A percentile compares a stretch with the other conserved stretches of the same genome.
phyloP scores from a whole-genome alignment of 495 filamentous ascomycete species.

The Bathelium albidoporum region DNA sequence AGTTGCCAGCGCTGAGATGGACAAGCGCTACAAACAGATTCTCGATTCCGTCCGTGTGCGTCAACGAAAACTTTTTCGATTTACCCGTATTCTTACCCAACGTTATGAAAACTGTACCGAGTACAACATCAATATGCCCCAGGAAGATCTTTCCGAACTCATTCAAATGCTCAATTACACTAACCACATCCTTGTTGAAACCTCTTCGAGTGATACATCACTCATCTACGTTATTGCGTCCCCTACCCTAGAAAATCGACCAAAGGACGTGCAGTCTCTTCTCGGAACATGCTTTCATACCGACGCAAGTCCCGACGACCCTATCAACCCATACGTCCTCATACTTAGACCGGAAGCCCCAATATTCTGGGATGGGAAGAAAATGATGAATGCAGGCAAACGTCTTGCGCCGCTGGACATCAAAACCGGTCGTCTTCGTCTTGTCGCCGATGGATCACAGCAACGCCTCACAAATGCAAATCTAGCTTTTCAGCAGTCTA shows the following conservation, averaged over 20 bases:
- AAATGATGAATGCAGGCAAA: conserved; percentile 51
- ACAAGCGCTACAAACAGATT: conserved; percentile 89
- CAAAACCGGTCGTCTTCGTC: conserved; percentile 73
- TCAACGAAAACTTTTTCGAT: conserved; percentile 78
- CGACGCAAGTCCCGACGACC: conserved; percentile 58
- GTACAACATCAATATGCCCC: conserved; percentile 66
- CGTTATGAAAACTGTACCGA: conserved; percentile 94
- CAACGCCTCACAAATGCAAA: conserved; percentile 68
- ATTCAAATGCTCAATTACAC: conserved; percentile 73
- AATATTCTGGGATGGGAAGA: conserved; percentile 72
- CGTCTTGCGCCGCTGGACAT: conserved; percentile 74
- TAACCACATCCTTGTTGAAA: conserved; percentile 76
- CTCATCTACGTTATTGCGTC: conserved; percentile 74
- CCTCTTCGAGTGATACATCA: conserved; percentile 44
- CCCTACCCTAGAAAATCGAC: conserved; percentile 60
- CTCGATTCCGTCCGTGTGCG: conserved; percentile 91
- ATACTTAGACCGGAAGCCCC: conserved; percentile 73
- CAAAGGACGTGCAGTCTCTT: conserved; percentile 71
- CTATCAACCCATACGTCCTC: conserved; percentile 66
- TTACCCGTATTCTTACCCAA: conserved; percentile 77
- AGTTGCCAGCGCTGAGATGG: conserved; percentile 68
- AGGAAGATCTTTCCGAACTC: conserved; percentile 56
- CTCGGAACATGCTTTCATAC: conserved; percentile 82
- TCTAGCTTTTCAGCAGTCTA: conserved; percentile 56
- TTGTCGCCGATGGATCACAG: conserved; percentile 83